Percentiles rank a stretch among this genome's conserved stretches.
phyloP scores from a whole-genome alignment of 2,329 filamentous ascomycete genomes.

The Fusarium decemcellulare region DNA sequence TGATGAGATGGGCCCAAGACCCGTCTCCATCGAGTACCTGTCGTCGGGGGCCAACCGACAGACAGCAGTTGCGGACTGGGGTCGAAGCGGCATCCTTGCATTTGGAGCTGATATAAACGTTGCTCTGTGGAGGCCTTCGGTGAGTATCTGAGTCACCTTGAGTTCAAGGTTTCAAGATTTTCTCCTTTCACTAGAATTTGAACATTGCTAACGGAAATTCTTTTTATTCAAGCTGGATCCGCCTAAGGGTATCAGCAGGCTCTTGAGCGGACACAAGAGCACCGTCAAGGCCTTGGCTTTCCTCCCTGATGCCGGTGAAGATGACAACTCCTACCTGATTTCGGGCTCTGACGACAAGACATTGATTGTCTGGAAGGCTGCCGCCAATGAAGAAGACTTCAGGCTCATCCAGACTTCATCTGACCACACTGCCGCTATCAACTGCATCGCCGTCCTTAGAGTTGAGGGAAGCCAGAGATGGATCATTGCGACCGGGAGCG shows the following conservation, averaged over 20 bases:
- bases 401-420: constrained; percentile 66
- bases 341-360: constrained; percentile 87
- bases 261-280: constrained; percentile 84
- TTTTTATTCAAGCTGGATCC: constrained; percentile 50
- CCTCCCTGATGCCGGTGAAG: constrained; percentile 65
- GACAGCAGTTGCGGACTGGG: constrained; percentile 92
- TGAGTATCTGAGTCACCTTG: constrained; percentile 60
- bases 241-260: constrained; percentile 71
- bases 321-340: constrained; percentile 72
- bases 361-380: constrained; percentile 78
- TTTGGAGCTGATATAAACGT: constrained; percentile 93
- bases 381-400: constrained; percentile 43
- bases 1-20: constrained; percentile 47
- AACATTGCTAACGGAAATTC: constrained; percentile 11
- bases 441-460: constrained; percentile 70
- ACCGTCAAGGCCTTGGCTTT: constrained; percentile 89
- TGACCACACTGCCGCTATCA: constrained; percentile 82
- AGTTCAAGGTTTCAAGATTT: constrained; percentile 17
- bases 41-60: constrained; percentile 92
- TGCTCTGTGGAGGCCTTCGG: constrained; percentile 87
- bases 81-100: constrained; percentile 78
- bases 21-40: constrained; percentile 66
- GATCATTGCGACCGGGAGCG: constrained; percentile 82
- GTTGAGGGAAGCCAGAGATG: constrained; percentile 51
- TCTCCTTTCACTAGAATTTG: neutral